phyloP scores from a whole-genome alignment of 2,329 filamentous ascomycete species.

The Berkeleyomyces rouxiae region DNA sequence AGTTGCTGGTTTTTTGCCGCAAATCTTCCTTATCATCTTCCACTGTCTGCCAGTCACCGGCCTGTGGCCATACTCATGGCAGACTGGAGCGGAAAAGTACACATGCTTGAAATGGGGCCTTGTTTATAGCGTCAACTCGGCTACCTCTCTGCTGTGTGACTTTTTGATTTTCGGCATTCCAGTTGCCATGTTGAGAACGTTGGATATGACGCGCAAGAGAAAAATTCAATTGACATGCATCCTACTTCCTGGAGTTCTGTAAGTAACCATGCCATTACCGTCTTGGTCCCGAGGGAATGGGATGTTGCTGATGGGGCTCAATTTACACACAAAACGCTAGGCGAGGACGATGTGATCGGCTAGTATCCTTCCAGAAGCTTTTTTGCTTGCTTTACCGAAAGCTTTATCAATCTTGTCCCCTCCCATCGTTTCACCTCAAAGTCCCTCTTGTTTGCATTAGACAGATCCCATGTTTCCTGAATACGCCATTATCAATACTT shows the following conservation, averaged over 20 bases:
- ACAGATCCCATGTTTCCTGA: background rate
- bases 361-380: background rate
- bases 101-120: conserved; percentile 32
- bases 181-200: conserved; percentile 28
- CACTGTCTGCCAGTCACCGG: conserved; percentile 34
- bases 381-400: background rate
- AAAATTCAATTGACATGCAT: conserved; percentile 32
- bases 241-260: conserved; percentile 32
- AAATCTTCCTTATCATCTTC: conserved; percentile 33
- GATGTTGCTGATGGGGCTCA: no score
- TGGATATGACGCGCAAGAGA: conserved; percentile 27
- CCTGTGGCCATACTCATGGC: conserved; percentile 34
- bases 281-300: background rate
- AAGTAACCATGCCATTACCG: conserved; percentile 16
- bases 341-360: background rate
- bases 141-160: conserved; percentile 32
- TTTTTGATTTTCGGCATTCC: conserved; percentile 34
- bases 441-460: no score
- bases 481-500: background rate
- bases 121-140: conserved; percentile 35
- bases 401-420: no score
- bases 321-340: no score
- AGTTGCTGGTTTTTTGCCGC: conserved; percentile 28
- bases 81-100: conserved; percentile 25
- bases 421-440: no score